These are phyloP conservation scores for Pichia sp. DNA, from an alignment of 1,139 yeast genomes.

Conservation along the genomic window DNA sequence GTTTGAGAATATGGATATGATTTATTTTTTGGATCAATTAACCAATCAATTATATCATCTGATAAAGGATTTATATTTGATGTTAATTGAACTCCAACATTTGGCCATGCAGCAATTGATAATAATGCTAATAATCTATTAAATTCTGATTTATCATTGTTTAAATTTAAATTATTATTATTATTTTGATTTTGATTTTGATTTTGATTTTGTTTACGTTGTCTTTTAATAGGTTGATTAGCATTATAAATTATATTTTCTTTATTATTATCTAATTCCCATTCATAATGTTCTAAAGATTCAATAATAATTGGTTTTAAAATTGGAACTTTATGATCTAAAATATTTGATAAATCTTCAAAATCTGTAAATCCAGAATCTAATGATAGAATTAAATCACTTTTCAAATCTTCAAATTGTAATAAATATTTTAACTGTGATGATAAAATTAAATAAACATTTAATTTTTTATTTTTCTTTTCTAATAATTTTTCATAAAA, in stretches of 20 bases:
- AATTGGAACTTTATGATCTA: conserved; percentile 40
- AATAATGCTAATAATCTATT: conserved; percentile 15
- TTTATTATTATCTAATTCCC: conserved; percentile 9
- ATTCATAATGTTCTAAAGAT: conserved; percentile 35
- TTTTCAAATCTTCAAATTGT: conserved; percentile 25
- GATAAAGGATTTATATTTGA: conserved; percentile 6
- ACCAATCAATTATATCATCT: conserved; percentile 12
- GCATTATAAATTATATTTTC: neutral
- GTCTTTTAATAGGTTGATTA: conserved; percentile 1
- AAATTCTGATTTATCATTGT: conserved; percentile 6
- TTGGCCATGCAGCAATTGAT: conserved; percentile 8
- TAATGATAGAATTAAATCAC: conserved; percentile 48
- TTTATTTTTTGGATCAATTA: conserved; percentile 7
- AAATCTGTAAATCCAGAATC: conserved; percentile 35
- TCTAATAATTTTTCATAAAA: conserved; percentile 17
- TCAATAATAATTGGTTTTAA: conserved; percentile 37
- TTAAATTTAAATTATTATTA: conserved; percentile 4
- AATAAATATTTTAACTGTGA: conserved; percentile 34
- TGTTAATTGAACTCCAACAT: conserved; percentile 7
- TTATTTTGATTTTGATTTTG: neutral
- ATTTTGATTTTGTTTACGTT: neutral
- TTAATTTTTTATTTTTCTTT: conserved; percentile 21
- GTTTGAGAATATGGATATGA: conserved; percentile 9
- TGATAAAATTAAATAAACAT: conserved; percentile 37
- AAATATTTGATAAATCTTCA: conserved; percentile 11